Base-by-base conservation (phyloP, 164 flowering plant species). In the Chloranthus sessilifolius region DNA sequence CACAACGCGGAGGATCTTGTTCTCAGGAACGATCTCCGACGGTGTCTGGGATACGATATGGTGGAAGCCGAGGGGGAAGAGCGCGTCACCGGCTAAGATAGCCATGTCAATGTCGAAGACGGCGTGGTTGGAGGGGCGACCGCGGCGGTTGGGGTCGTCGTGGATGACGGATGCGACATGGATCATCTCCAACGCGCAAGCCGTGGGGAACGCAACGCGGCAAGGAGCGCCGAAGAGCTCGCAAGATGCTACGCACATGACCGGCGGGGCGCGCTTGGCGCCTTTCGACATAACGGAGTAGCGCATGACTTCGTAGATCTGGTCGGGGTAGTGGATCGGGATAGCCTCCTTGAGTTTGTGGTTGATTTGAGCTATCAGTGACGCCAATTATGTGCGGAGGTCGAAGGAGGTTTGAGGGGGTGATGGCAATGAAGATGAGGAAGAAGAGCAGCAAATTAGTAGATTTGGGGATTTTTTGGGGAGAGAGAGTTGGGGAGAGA, bases 131-230 rank as follows among this genome's bases (percentile, higher is more conserved):
- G 98, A 75, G 20, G 91, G 86, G 19, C 73, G 68, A 51, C 96
- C 98, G 37, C 98, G 66, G 21, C 96, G 81, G 1, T 75, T 65
- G 2, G 80, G 79, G 48, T 91, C 98, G 53, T 91, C 92, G 48
- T 91, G 98, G 16, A 91, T 85, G 36, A 91, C 53, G 16, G 96
- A 91, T 34, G 98, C 98, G 14, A 85, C 85, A 43, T 91, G 19
- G 19, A 82, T 92, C 98, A 90, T 90, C 67, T 90, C 98, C 25
- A 90, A 89, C 39, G 98, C 96, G 43, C 92, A 87, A 28, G 98
- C 96, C 19, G 98, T 90, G 56, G 96, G 98, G 70, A 83, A 83
- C 19, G 98, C 96, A 27, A 89, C 92, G 45, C 55, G 68, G 44
- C 92, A 85, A 31, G 69, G 28, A n/a, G 71, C 86, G 36, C 96